A percentile compares a stretch with the other conserved stretches of the same genome.
Conservation (phyloP, 2,329 filamentous ascomycete genomes). For the Acrodontium crateriforme region DNA sequence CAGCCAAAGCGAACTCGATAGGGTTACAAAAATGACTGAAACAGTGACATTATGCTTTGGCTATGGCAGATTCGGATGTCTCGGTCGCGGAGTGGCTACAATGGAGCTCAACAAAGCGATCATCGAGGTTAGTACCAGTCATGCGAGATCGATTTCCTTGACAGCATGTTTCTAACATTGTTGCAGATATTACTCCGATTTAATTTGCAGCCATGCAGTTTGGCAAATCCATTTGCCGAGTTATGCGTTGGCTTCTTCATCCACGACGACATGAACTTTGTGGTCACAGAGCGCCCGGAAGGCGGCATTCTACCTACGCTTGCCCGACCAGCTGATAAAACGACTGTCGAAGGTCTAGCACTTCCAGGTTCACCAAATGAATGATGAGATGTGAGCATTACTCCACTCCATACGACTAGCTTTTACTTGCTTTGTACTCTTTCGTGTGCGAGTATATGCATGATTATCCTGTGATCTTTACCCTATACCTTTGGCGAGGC, state of each 20-base stretch:
- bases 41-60: conserved; percentile 24
- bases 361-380: no score
- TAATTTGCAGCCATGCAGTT: conserved; percentile 24
- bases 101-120: conserved; percentile 28
- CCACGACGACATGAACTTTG: conserved; percentile 25
- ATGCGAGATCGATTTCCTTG: no score
- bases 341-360: no score
- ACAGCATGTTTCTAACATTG: conserved; percentile 1
- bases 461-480: no score
- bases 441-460: no score
- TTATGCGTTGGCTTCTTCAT: conserved; percentile 25
- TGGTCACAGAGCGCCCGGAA: conserved; percentile 18
- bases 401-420: no score
- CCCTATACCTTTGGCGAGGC: no score
- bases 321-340: no score
- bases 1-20: conserved; percentile 15
- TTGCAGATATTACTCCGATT: conserved; percentile 22
- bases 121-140: conserved; percentile 25
- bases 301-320: no score
- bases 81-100: conserved; percentile 23
- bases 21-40: conserved; percentile 22
- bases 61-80: conserved; percentile 24
- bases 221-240: conserved; percentile 24
- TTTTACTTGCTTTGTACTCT: no score
- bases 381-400: no score